These are phyloP conservation scores for Malassezia obtusa DNA, from an alignment of 1,284 basidiomycete species.

Conservation along the genomic window DNA sequence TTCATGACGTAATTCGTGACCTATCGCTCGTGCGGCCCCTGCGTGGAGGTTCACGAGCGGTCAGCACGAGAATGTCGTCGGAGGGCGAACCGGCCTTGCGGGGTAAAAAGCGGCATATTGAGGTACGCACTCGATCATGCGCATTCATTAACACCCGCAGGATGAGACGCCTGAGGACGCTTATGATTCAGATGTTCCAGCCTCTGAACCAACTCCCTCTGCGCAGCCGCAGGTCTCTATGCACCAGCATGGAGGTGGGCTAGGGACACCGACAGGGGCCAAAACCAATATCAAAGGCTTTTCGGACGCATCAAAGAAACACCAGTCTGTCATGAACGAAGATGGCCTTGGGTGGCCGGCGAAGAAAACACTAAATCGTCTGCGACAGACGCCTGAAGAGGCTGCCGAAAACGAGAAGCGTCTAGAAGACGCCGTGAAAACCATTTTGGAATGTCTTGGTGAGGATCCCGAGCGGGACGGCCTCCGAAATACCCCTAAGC, in stretches of 20 bases:
- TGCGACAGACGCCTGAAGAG: slow-evolving; percentile 34
- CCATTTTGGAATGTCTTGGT: slow-evolving; percentile 90
- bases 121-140: neutral
- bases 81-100: neutral
- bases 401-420: slow-evolving; percentile 51
- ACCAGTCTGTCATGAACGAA: slow-evolving; percentile 40
- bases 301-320: slow-evolving; percentile 19
- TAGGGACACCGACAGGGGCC: slow-evolving; percentile 38
- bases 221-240: neutral
- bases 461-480: slow-evolving; percentile 95
- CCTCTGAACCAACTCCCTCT: neutral
- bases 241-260: slow-evolving; percentile 25
- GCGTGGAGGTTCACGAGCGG: too few relatives aligned
- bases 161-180: neutral
- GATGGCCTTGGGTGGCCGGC: slow-evolving; percentile 45
- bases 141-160: neutral
- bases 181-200: neutral
- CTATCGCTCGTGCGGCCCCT: too few relatives aligned
- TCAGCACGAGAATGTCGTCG: neutral
- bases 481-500: slow-evolving; percentile 76
- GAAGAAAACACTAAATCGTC: slow-evolving; percentile 35
- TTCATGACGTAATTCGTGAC: too few relatives aligned
- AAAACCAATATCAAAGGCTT: slow-evolving; percentile 28
- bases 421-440: slow-evolving; percentile 74
- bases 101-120: slow-evolving; percentile 6